Conservation (phyloP, 75 land plant species). For the Pinus taeda region DNA sequence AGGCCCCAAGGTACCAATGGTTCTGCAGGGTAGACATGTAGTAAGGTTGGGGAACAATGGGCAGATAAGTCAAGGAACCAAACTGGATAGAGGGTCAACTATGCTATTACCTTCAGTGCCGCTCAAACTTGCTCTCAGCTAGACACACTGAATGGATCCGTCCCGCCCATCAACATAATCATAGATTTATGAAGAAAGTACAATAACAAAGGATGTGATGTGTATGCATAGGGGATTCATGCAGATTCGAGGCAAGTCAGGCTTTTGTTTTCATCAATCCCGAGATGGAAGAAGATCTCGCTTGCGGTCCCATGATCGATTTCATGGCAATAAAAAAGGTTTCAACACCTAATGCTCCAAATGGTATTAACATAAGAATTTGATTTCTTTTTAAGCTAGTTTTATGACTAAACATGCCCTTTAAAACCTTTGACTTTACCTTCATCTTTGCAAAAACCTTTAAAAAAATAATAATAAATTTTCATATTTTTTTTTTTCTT, state of each 20-base stretch:
- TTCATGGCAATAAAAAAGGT: constrained; percentile 5
- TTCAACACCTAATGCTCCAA: background rate
- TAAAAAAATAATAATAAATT: too few species aligned
- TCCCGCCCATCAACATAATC: constrained; percentile 10
- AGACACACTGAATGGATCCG: constrained; percentile 49
- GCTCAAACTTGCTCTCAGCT: constrained; percentile 68
- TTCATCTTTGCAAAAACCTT: too few species aligned
- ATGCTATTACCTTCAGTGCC: constrained; percentile 65
- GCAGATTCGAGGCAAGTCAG: background rate
- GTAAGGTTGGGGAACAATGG: constrained; percentile 63
- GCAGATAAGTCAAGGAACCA: constrained; percentile 41
- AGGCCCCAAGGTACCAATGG: constrained; percentile 59
- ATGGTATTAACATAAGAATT: background rate
- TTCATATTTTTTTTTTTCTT: too few species aligned
- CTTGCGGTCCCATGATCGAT: constrained; percentile 7
- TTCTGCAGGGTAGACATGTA: constrained; percentile 52
- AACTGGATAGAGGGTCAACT: constrained; percentile 43
- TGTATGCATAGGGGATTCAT: constrained; percentile 24
- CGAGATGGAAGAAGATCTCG: background rate
- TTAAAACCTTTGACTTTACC: too few species aligned
- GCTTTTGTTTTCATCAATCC: constrained; percentile 2
- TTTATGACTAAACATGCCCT: too few species aligned
- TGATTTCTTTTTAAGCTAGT: background rate
- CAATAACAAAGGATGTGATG: constrained; percentile 23
- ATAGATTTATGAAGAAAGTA: constrained; percentile 29